Evolutionary conservation across 345 rosid genomes (phyloP), one percentile per base, ranked within the genome.

Genomic region (Linum usitatissimum): DNA sequence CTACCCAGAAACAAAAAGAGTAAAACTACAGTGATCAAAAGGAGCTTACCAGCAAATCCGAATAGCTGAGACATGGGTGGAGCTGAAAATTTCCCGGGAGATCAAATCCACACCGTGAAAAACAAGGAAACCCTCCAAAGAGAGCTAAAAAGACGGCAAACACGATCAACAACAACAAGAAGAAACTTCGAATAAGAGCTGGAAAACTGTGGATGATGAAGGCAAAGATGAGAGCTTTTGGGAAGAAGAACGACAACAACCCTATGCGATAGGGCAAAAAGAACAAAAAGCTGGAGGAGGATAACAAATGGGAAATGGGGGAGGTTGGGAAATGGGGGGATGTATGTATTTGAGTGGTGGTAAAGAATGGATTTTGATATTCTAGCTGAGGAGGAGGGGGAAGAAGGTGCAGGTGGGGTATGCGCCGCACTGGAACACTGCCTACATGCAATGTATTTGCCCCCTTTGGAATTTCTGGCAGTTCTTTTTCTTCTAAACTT

Each of bases 221-320:
- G 71, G 40, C 28, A 23, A 23, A 23, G 28, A 23, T 23, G 28
- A 23, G 28, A 23, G 28, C 28, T 23, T 23, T 23, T 1, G 68
- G 54, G 30, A 69, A n/a, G 30, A 67, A 70, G 80, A 70, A 57
- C 38, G 23, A 64, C 59, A 75, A 68, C 58, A 89, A 87, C 97
- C 97, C 95, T 86, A 86, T 66, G 57, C 67, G 67, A 81, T 79
- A 86, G 97, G 99, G 99, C 78, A 83, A 88, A 90, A 90, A 90
- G 48, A 23, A 4, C 3, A 5, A 7, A 21, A 40, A 34, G 19
- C 3, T 1, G 40, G 45, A 30, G 20, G 20, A 34, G 3, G 18
- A 55, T 9, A 55, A 20, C 23, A 55, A 55, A n/a, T 10, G 51
- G 17, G 51, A 15, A 55, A 20, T 28, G 6, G 21, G 23, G 59